Conservation (phyloP, 768 basidiomycete species). For the Pleurotus pulmonarius region DNA sequence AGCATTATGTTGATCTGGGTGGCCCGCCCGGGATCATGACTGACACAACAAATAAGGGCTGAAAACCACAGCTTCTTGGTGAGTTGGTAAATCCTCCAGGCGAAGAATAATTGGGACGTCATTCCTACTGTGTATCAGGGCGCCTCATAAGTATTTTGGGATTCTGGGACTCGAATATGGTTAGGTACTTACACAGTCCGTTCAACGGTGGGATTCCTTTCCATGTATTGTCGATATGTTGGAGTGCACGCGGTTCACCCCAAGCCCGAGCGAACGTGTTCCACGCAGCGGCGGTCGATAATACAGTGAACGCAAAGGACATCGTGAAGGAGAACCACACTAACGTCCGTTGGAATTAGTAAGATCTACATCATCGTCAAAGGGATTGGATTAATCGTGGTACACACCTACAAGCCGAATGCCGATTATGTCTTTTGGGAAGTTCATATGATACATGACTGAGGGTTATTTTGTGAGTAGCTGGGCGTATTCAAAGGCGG, state of each 20-base stretch:
- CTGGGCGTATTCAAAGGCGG: neutral
- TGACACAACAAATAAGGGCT: neutral
- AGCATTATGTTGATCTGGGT: neutral
- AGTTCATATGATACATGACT: constrained; percentile 15
- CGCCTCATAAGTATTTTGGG: too few species aligned
- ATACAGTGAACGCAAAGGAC: constrained; percentile 10
- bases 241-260: constrained; percentile 12
- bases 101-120: constrained; percentile 11
- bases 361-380: neutral
- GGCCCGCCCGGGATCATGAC: neutral
- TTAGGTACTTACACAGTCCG: neutral
- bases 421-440: constrained; percentile 10
- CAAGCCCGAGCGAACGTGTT: constrained; percentile 12
- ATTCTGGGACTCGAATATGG: neutral
- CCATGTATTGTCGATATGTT: constrained; percentile 12
- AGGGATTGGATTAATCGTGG: neutral
- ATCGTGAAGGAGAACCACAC: constrained; percentile 13
- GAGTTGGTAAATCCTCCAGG: constrained; percentile 11
- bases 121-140: neutral
- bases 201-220: constrained; percentile 1
- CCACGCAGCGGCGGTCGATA: constrained; percentile 15
- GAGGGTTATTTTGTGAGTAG: neutral
- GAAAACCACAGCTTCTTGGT: constrained; percentile 5
- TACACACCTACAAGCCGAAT: neutral
- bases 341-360: too few species aligned